These are phyloP conservation scores for Chaetomiaceae sp. DNA, from an alignment of 2,329 filamentous ascomycete genomes.

Conservation along the genomic window DNA sequence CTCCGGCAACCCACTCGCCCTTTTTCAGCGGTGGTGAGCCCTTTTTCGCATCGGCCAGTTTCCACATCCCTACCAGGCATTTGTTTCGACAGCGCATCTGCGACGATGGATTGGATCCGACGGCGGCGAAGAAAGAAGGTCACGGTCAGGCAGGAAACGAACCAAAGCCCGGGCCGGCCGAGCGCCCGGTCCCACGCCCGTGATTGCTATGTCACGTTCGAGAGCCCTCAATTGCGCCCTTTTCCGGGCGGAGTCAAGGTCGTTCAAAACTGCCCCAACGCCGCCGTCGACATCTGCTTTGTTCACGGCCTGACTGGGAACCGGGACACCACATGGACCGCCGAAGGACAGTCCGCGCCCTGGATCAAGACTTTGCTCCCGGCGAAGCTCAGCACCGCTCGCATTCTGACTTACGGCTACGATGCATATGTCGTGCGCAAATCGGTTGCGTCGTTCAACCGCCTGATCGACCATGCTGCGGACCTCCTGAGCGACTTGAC, in stretches of 20 bases:
- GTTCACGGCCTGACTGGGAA: constrained; percentile 39
- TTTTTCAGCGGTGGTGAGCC: too few species aligned
- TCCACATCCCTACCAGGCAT: neutral
- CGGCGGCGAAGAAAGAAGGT: neutral
- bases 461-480: constrained; percentile 29
- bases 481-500: constrained; percentile 31
- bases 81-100: too few species aligned
- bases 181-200: too few species aligned
- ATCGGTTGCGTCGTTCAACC: constrained; percentile 23
- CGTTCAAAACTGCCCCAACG: constrained; percentile 16
- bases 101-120: too few species aligned
- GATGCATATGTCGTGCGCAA: constrained; percentile 30
- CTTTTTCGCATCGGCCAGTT: too few species aligned
- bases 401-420: constrained; percentile 40
- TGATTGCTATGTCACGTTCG: neutral
- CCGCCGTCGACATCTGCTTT: constrained; percentile 33
- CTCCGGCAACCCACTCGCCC: too few species aligned
- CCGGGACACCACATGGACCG: constrained; percentile 37
- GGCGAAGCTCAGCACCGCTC: constrained; percentile 28
- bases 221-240: neutral
- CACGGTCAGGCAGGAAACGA: too few species aligned
- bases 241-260: constrained; percentile 21
- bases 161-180: neutral
- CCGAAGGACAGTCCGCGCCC: constrained; percentile 25
- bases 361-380: constrained; percentile 36